Evolutionary conservation across 148 eudicot genomes (phyloP).

Genomic region (Pouteria glomerata): DNA sequence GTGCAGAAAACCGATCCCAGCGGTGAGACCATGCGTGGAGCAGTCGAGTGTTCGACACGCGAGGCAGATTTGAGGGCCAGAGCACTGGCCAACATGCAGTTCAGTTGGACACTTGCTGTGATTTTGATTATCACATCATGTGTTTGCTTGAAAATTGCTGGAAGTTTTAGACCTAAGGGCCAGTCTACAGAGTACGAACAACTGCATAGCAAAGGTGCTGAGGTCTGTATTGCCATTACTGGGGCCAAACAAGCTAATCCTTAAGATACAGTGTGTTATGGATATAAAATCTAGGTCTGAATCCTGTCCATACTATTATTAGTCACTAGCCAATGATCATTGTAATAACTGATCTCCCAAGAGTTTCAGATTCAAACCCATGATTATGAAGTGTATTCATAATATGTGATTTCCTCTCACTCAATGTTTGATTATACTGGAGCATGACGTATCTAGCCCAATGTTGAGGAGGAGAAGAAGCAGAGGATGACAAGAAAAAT

Average conservation of each 20-base stretch:
- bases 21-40: constrained; percentile 32
- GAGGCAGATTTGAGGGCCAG: constrained; percentile 65
- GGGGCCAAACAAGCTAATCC: constrained; percentile 25
- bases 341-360: too few relatives aligned
- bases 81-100: constrained; percentile 79
- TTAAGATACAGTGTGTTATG: not conserved
- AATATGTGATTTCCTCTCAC: too few relatives aligned
- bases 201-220: constrained; percentile 25
- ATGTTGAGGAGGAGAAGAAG: too few relatives aligned
- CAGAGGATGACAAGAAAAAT: too few relatives aligned
- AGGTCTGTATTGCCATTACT: constrained; percentile 23
- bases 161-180: constrained; percentile 22
- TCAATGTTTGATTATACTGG: too few relatives aligned
- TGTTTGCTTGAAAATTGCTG: constrained; percentile 31
- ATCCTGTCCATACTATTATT: too few relatives aligned
- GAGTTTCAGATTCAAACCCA: too few relatives aligned
- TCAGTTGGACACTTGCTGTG: constrained; percentile 83
- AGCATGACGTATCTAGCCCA: too few relatives aligned
- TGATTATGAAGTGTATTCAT: too few relatives aligned
- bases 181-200: constrained; percentile 33
- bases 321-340: too few relatives aligned
- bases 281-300: too few relatives aligned
- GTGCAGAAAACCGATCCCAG: constrained; percentile 13
- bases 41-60: constrained; percentile 46
- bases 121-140: constrained; percentile 43